phyloP scores from a whole-genome alignment of 1,139 yeast genomes.

The Yamadazyma diospyri region DNA sequence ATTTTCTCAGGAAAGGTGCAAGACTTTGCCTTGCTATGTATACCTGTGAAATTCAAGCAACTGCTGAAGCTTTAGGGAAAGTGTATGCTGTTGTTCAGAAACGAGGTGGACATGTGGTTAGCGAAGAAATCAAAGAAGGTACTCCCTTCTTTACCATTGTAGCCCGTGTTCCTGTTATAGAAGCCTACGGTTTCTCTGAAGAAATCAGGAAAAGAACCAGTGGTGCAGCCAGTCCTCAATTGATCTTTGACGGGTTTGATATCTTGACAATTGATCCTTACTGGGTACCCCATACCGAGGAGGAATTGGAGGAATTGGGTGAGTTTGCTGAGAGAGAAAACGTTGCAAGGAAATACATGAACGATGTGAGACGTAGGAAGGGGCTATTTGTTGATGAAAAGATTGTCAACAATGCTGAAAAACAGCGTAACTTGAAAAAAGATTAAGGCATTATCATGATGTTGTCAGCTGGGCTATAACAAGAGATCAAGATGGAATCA shows the following conservation, averaged over 20 bases:
- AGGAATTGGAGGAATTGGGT: slow-evolving; percentile 90
- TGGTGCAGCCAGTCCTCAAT: slow-evolving; percentile 96
- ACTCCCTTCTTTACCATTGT: slow-evolving; percentile 90
- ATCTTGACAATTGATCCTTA: slow-evolving; percentile 88
- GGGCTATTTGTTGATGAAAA: slow-evolving; percentile 90
- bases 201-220: slow-evolving; percentile 91
- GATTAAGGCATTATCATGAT: too few relatives aligned
- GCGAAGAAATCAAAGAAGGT: slow-evolving; percentile 97
- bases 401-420: slow-evolving; percentile 86
- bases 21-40: slow-evolving; percentile 90
- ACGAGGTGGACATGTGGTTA: slow-evolving; percentile 77
- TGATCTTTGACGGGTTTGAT: slow-evolving; percentile 87
- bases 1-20: slow-evolving; percentile 79
- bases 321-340: slow-evolving; percentile 92
- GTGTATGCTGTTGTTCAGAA: slow-evolving; percentile 93
- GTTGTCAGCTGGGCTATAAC: too few relatives aligned
- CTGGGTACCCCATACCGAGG: slow-evolving; percentile 99
- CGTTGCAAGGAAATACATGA: slow-evolving; percentile 83
- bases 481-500: too few relatives aligned
- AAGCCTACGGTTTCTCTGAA: slow-evolving; percentile 95
- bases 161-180: slow-evolving; percentile 88
- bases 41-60: slow-evolving; percentile 91
- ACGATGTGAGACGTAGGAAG: slow-evolving; percentile 75
- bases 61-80: slow-evolving; percentile 90
- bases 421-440: slow-evolving; percentile 80